Evolutionary conservation across 2,329 filamentous ascomycete genomes (phyloP).

Genomic region (Trichoderma citrinoviride): DNA sequence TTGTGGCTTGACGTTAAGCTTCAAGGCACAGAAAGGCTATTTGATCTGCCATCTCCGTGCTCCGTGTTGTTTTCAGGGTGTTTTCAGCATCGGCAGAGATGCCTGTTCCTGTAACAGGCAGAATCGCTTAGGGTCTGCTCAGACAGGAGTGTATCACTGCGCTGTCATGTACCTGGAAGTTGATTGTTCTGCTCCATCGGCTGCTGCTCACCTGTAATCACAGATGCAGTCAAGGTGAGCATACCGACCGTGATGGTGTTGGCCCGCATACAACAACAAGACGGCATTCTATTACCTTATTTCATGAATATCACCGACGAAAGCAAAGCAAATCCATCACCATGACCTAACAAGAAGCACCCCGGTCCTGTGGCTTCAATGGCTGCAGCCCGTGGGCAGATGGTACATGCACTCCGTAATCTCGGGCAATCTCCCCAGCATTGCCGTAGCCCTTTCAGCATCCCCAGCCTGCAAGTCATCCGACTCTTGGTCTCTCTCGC

Average conservation of each 20-base stretch:
- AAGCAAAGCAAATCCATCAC: background rate
- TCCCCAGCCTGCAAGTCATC: conserved; percentile 6
- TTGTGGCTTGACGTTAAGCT: conserved; percentile 13
- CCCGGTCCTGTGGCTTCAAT: conserved; percentile 18
- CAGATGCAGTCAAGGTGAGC: too few relatives aligned
- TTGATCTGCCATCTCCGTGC: background rate
- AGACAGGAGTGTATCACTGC: too few relatives aligned
- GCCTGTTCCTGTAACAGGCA: background rate
- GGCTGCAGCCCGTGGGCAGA: background rate
- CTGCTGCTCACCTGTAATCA: too few relatives aligned
- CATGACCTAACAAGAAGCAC: background rate
- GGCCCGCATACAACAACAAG: background rate
- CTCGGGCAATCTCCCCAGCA: conserved; percentile 22
- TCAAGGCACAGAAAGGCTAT: conserved; percentile 5
- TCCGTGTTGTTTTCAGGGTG: background rate
- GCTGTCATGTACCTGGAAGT: too few relatives aligned
- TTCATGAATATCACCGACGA: background rate
- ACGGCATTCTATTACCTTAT: too few relatives aligned
- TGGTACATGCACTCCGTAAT: conserved; percentile 1
- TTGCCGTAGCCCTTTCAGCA: conserved; percentile 5
- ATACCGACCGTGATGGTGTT: too few relatives aligned
- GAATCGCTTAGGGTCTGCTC: too few relatives aligned
- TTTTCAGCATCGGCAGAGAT: background rate
- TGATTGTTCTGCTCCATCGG: too few relatives aligned
- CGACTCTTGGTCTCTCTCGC: conserved; percentile 3